phyloP scores from a whole-genome alignment of 306 rosid genomes.

The Nissolia schottii region DNA sequence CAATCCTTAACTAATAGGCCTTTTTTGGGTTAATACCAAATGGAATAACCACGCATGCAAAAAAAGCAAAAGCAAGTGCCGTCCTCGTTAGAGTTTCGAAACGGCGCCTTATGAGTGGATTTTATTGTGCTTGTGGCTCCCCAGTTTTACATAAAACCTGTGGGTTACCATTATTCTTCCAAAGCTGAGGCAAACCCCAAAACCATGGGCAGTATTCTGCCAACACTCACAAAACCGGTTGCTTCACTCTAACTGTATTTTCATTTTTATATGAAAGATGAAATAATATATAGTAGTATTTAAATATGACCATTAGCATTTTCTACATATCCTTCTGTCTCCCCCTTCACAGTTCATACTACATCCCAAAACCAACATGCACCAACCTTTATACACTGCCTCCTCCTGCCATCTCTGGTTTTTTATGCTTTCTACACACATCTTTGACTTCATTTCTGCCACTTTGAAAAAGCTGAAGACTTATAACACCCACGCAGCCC shows the following conservation, averaged over 20 bases:
- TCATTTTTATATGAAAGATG: no score
- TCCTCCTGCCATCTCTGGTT: not conserved
- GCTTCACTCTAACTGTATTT: slow-evolving; percentile 22
- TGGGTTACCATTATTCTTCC: slow-evolving; percentile 35
- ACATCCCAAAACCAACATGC: not conserved
- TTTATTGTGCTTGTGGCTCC: not conserved
- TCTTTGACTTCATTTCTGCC: slow-evolving; percentile 9
- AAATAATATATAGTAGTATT: no score
- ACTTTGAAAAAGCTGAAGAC: not conserved
- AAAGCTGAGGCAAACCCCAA: slow-evolving; percentile 27
- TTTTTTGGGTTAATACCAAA: not conserved
- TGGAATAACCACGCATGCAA: not conserved
- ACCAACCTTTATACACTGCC: not conserved
- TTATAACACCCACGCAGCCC: not conserved
- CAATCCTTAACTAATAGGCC: no score
- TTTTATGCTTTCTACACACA: not conserved
- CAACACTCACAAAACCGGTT: slow-evolving; percentile 45
- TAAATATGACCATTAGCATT: no score
- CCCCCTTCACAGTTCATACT: not conserved
- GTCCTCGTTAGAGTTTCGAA: not conserved
- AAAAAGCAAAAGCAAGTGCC: not conserved
- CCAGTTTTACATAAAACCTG: slow-evolving; percentile 34
- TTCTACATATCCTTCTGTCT: not conserved
- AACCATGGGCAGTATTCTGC: slow-evolving; percentile 88
- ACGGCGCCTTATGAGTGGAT: not conserved